Conservation (phyloP, 2,329 filamentous ascomycete genomes). For the Paraconiothyrium sp. region DNA sequence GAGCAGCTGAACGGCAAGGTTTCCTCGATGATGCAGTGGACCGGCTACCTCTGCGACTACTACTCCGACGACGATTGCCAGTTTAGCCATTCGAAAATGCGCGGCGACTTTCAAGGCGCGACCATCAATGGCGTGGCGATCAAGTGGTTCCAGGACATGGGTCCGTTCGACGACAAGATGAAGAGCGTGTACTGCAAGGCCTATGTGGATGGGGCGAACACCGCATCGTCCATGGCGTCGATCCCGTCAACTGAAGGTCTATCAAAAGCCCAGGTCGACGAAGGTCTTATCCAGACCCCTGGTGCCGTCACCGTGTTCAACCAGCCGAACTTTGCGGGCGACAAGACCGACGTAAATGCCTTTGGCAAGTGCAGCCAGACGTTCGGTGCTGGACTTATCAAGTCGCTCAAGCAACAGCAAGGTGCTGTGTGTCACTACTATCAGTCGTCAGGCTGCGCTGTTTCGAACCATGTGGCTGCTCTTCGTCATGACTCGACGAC, state of each 20-base stretch:
- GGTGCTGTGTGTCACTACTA: conserved; percentile 14
- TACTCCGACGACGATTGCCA: neutral
- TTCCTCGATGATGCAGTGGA: conserved; percentile 1
- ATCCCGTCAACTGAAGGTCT: no score
- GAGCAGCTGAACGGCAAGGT: neutral
- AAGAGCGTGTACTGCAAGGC: neutral
- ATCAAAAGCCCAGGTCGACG: neutral
- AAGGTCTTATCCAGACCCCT: neutral
- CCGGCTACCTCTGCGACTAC: neutral
- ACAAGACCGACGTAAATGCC: neutral
- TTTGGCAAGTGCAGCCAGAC: conserved; percentile 7
- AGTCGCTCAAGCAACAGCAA: conserved; percentile 8
- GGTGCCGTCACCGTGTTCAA: neutral
- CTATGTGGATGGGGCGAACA: neutral
- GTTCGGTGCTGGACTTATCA: conserved; percentile 1
- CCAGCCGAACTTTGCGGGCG: conserved; percentile 3
- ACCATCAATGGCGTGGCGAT: neutral
- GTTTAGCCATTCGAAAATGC: neutral
- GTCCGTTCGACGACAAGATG: neutral
- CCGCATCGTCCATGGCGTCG: neutral
- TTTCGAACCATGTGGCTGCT: conserved; percentile 6
- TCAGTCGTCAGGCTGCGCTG: neutral
- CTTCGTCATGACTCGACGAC: conserved; percentile 1
- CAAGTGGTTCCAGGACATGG: neutral
- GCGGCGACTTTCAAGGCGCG: neutral